Evolutionary conservation across 2,329 filamentous ascomycete genomes (phyloP).

Genomic region (Trichoderma sp.): DNA sequence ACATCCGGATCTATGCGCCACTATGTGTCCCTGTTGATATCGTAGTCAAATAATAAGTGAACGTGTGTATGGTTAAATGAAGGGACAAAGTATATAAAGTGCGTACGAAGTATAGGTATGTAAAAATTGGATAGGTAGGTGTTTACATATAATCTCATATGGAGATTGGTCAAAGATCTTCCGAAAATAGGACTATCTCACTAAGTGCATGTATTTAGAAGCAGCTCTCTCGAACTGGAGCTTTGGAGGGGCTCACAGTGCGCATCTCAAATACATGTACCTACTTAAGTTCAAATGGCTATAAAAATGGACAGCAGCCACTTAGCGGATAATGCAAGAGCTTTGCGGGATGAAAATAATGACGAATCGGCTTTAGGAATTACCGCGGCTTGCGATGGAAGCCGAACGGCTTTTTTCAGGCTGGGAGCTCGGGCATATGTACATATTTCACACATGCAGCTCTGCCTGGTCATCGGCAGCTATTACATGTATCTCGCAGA

Average conservation of each 20-base stretch:
- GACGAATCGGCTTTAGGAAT: not conserved
- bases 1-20: not conserved
- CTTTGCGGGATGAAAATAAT: not conserved
- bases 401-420: not conserved
- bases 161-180: not conserved
- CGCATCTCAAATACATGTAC: not conserved
- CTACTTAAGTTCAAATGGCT: not conserved
- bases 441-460: not conserved
- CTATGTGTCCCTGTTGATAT: not conserved
- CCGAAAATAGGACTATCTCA: not conserved
- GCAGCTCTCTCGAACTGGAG: not conserved
- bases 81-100: not conserved
- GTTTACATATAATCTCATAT: not conserved
- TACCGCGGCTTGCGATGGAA: not conserved
- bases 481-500: not conserved
- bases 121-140: not conserved
- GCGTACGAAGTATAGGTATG: no score
- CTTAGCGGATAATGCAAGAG: not conserved
- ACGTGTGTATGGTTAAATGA: not conserved
- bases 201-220: not conserved
- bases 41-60: not conserved
- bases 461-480: not conserved
- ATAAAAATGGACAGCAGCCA: not conserved
- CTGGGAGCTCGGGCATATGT: not conserved
- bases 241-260: conserved; percentile 1